Evolutionary conservation across 495 filamentous ascomycete genomes (phyloP).

Genomic region (Xylaria longipes): DNA sequence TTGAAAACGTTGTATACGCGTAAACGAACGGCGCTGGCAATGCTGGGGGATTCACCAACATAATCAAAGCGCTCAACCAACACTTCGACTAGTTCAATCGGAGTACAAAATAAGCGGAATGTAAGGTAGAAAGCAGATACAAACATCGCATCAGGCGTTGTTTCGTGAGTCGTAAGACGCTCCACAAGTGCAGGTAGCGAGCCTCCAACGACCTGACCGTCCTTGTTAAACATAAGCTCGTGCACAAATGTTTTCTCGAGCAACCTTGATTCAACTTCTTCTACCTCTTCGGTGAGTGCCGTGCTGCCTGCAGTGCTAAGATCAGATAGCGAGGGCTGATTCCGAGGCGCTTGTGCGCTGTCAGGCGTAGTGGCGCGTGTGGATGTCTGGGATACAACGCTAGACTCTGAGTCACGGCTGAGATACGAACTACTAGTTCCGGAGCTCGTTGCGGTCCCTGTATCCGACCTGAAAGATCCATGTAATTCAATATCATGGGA

Average conservation of each 20-base stretch:
- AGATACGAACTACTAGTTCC: slow-evolving; percentile 74
- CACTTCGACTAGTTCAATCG: slow-evolving; percentile 76
- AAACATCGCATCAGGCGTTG: slow-evolving; percentile 91
- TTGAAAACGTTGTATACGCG: slow-evolving; percentile 97
- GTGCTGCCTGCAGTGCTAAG: slow-evolving; percentile 64
- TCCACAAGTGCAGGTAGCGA: slow-evolving; percentile 92
- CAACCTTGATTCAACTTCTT: slow-evolving; percentile 80
- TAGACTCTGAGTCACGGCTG: slow-evolving; percentile 83
- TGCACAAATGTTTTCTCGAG: slow-evolving; percentile 86
- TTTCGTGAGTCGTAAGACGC: slow-evolving; percentile 89
- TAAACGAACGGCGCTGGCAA: slow-evolving; percentile 80
- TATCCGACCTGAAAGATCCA: slow-evolving; percentile 54
- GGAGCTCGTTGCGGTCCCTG: slow-evolving; percentile 58
- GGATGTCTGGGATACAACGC: slow-evolving; percentile 79
- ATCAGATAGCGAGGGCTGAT: slow-evolving; percentile 59
- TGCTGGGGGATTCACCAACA: slow-evolving; percentile 74
- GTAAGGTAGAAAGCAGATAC: slow-evolving; percentile 96
- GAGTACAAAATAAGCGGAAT: slow-evolving; percentile 92
- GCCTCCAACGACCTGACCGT: slow-evolving; percentile 92
- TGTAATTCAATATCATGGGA: slow-evolving; percentile 53
- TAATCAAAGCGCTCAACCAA: slow-evolving; percentile 93
- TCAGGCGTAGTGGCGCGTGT: slow-evolving; percentile 93
- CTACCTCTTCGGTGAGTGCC: slow-evolving; percentile 72
- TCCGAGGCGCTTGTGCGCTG: slow-evolving; percentile 48
- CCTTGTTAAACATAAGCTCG: slow-evolving; percentile 91